Evolutionary conservation across 805 yeast species (phyloP), one percentile per base, ranked within the genome.

Genomic region (Pichia manshurica): DNA sequence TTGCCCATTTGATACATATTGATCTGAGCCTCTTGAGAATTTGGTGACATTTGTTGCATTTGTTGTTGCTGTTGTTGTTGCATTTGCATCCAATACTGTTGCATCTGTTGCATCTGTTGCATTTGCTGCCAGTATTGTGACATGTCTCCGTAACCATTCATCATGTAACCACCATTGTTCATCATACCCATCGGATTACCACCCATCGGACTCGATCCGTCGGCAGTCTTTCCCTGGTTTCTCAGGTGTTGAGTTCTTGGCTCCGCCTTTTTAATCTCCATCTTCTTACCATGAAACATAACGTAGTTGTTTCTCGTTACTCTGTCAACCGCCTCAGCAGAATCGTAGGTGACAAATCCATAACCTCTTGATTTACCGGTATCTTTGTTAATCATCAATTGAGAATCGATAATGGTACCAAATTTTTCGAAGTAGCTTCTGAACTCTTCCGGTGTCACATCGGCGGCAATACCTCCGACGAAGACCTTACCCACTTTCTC

Each of bases 301-400:
- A 91, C 77, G 61, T 81, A 88, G 65, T 84, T 85, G 65, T 84
- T 84, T 49, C 81, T 84, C 47, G 93, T 82, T 47, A 87, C 95
- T 56, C 81, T 75, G 59, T 90, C 97, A 39, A 91, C 96, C 15
- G 96, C 96, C 40, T 84, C 90, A 20, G 96, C 95, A 17, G 95
- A 79, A 61, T 91, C 98, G 68, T 85, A 91, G 13, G 99, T 91
- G 53, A 91, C 89, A 66, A 91, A 91, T 1, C 99, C 99, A 66
- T 89, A 91, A 22, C 99, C 99, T 70, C 98, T 79, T 2, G 96
- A 88, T 61, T 95, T 80, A 50, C 98, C 97, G 4, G 97, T 87
- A 65, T 90, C 97, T 68, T 91, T 93, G 67, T 91, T 97, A 56
- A 91, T 78, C 99, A 91, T 91, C 56, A 91, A 77, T 69, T 90